These are phyloP conservation scores for Monilinia laxa DNA, from an alignment of 2,329 filamentous ascomycete genomes.

Conservation along the genomic window DNA sequence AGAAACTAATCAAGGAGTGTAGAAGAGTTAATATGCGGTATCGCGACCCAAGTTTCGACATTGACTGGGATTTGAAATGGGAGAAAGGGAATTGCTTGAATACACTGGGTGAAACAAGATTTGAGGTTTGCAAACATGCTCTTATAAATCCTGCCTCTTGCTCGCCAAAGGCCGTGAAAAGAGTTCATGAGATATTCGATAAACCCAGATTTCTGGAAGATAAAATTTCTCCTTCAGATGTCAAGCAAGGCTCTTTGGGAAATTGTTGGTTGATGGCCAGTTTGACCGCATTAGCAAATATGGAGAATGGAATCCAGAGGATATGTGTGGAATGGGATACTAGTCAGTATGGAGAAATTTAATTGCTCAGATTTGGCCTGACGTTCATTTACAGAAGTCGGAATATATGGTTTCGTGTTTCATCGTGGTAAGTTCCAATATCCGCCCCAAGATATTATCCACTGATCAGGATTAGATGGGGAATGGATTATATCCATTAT, in stretches of 20 bases:
- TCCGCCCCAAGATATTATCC: neutral
- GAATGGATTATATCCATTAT: slow-evolving; percentile 92
- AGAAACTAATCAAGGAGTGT: slow-evolving; percentile 63
- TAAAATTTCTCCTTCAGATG: slow-evolving; percentile 73
- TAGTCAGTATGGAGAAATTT: slow-evolving; percentile 31
- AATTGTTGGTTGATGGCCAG: slow-evolving; percentile 88
- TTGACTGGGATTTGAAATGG: slow-evolving; percentile 55
- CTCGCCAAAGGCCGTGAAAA: slow-evolving; percentile 73
- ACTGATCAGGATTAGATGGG: slow-evolving; percentile 54
- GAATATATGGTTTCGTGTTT: slow-evolving; percentile 89
- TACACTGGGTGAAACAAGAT: slow-evolving; percentile 43
- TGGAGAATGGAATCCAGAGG: slow-evolving; percentile 66
- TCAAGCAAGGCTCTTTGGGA: slow-evolving; percentile 74
- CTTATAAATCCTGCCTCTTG: slow-evolving; percentile 49
- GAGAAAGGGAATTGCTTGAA: slow-evolving; percentile 41
- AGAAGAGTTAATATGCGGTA: slow-evolving; percentile 79
- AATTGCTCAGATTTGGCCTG: neutral
- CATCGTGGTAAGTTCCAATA: slow-evolving; percentile 50
- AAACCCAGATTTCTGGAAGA: slow-evolving; percentile 75
- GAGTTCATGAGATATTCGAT: slow-evolving; percentile 75
- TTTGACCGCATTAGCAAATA: slow-evolving; percentile 73
- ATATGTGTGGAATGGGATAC: slow-evolving; percentile 75
- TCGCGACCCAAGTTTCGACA: slow-evolving; percentile 76
- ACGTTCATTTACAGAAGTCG: slow-evolving; percentile 51
- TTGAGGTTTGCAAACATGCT: slow-evolving; percentile 50